Percentiles rank a stretch among this genome's conserved stretches.
Conservation (phyloP, 345 rosid species). For the Murraya paniculata region DNA sequence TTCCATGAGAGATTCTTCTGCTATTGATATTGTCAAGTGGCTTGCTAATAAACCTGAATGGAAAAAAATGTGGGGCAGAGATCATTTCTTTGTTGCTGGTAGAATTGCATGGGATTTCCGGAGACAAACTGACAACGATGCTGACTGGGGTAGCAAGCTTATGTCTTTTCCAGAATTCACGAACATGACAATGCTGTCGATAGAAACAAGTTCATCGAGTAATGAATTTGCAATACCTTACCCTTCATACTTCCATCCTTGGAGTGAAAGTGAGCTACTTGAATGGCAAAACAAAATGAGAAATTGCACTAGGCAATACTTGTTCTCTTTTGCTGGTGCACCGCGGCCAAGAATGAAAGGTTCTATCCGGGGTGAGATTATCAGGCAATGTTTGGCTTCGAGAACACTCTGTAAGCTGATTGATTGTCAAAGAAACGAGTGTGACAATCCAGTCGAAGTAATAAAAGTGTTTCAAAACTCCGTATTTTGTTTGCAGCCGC, state of each 20-base stretch:
- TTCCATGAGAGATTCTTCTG: conserved; percentile 40
- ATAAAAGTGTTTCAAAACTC: conserved; percentile 42
- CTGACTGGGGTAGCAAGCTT: conserved; percentile 53
- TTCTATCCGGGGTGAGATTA: conserved; percentile 39
- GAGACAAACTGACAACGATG: conserved; percentile 14
- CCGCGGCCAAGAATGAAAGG: conserved; percentile 29
- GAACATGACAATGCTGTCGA: conserved; percentile 52
- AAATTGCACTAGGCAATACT: conserved; percentile 16
- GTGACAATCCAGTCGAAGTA: conserved; percentile 42
- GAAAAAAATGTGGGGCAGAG: conserved; percentile 49
- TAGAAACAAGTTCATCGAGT: conserved; percentile 41
- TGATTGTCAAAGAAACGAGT: conserved; percentile 32
- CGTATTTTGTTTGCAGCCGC: conserved; percentile 54
- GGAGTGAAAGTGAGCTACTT: conserved; percentile 22
- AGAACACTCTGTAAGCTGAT: conserved; percentile 34
- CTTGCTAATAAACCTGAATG: conserved; percentile 39
- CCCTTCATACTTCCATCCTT: conserved; percentile 63
- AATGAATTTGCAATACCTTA: conserved; percentile 64
- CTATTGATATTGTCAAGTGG: conserved; percentile 33
- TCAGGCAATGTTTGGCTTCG: conserved; percentile 41
- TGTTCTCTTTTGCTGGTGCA: conserved; percentile 58
- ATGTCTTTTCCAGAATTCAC: conserved; percentile 43
- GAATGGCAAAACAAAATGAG: conserved; percentile 46
- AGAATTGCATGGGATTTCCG: conserved; percentile 55
- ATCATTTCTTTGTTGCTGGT: conserved; percentile 61